phyloP scores from a whole-genome alignment of 768 basidiomycete genomes.

The Stropharia rugosoannulata region DNA sequence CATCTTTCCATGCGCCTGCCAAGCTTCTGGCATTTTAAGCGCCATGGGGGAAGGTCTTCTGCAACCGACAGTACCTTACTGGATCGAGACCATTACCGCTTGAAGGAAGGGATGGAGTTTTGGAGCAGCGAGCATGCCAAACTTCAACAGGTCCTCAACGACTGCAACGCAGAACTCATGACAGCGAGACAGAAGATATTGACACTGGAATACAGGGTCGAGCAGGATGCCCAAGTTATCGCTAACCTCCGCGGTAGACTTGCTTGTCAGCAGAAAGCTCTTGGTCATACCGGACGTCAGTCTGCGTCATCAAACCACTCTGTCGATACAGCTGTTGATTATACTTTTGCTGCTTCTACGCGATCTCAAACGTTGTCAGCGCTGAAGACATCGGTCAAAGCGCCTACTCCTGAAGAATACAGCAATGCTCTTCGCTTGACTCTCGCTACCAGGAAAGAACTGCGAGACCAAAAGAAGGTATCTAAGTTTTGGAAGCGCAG shows the following conservation, averaged over 20 bases:
- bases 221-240: slow-evolving; percentile 15
- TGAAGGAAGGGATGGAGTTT: slow-evolving; percentile 17
- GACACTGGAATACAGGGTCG: slow-evolving; percentile 17
- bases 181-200: slow-evolving; percentile 14
- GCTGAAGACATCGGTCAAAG: slow-evolving; percentile 3
- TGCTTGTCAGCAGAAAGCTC: slow-evolving; percentile 15
- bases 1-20: slow-evolving; percentile 9
- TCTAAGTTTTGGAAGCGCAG: slow-evolving; percentile 49
- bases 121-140: slow-evolving; percentile 22
- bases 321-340: neutral
- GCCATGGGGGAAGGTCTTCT: slow-evolving; percentile 10
- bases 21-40: slow-evolving; percentile 13
- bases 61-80: slow-evolving; percentile 7
- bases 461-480: slow-evolving; percentile 40
- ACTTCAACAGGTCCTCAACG: slow-evolving; percentile 15
- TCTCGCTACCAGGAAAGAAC: slow-evolving; percentile 41
- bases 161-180: slow-evolving; percentile 17
- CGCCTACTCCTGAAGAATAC: slow-evolving; percentile 43
- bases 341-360: neutral
- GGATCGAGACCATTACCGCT: slow-evolving; percentile 14
- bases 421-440: slow-evolving; percentile 48
- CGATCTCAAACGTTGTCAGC: neutral
- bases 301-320: neutral
- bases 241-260: slow-evolving; percentile 16
- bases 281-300: neutral